phyloP scores from a whole-genome alignment of 805 yeast species.

The Candida ponderosae region DNA sequence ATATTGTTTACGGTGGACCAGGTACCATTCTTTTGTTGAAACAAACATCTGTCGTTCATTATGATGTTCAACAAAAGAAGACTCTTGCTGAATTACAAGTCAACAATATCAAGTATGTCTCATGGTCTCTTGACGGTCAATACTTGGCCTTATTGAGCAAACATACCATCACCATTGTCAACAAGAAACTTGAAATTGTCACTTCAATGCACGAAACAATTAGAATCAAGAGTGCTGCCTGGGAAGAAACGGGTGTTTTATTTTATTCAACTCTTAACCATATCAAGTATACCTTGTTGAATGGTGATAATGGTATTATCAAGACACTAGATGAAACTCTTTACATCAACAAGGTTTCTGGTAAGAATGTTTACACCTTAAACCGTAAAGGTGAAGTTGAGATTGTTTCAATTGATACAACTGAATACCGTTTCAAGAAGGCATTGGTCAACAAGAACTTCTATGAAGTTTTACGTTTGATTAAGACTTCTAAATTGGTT shows the following conservation, averaged over 20 bases:
- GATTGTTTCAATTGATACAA: slow-evolving; percentile 77
- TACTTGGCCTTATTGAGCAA: slow-evolving; percentile 83
- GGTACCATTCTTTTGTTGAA: slow-evolving; percentile 78
- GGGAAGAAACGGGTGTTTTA: slow-evolving; percentile 92
- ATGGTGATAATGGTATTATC: slow-evolving; percentile 93
- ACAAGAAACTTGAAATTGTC: slow-evolving; percentile 65
- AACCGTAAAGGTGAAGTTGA: slow-evolving; percentile 83
- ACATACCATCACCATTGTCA: slow-evolving; percentile 87
- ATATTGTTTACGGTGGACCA: slow-evolving; percentile 71
- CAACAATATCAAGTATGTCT: slow-evolving; percentile 76
- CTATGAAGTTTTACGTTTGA: slow-evolving; percentile 84
- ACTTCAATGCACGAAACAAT: slow-evolving; percentile 93
- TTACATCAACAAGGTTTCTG: slow-evolving; percentile 68
- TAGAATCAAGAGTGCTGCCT: slow-evolving; percentile 91
- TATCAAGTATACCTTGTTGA: slow-evolving; percentile 84
- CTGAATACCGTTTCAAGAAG: slow-evolving; percentile 93
- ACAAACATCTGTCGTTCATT: slow-evolving; percentile 63
- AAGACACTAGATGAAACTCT: slow-evolving; percentile 86
- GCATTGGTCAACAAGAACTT: slow-evolving; percentile 87
- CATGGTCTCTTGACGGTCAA: slow-evolving; percentile 86
- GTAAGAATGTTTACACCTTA: slow-evolving; percentile 69
- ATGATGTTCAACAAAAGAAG: slow-evolving; percentile 90
- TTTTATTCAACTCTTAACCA: slow-evolving; percentile 93
- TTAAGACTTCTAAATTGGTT: slow-evolving; percentile 81
- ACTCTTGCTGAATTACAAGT: slow-evolving; percentile 60